Evolutionary conservation across 768 basidiomycete genomes (phyloP), one percentile per base, ranked within the genome.

Genomic region (Russula lepida): DNA sequence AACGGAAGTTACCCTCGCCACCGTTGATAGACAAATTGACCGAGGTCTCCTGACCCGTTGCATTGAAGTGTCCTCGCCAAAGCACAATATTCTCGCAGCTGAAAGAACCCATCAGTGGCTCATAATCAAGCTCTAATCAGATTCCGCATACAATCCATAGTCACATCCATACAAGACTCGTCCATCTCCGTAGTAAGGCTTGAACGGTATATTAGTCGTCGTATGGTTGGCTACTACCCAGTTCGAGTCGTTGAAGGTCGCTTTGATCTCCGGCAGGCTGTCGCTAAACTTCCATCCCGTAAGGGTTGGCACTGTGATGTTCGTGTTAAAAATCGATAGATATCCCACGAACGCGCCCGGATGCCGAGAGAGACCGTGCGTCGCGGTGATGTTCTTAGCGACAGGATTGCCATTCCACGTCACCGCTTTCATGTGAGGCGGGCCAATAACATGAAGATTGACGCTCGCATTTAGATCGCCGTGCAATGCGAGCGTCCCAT

Each of bases 21-120:
- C 90, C 91, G 64, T 91, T 90, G 68, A 93, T 86, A 1, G 85
- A 86, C 13, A 92, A 73, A 63, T 88, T 88, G 28, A 86, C 81
- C 33, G 78, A 84, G 68, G 78, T 82, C 68, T 85, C 84, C 1
- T 69, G 67, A 13, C 84, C 83, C 0, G 80, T 84, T 0, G 81
- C 81, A 15, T 71, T 77, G 72, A 93, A 93, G 71, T 91, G 86
- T 1, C 91, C 91, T 33, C 88, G 79, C 88, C 88, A 92, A 15
- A 93, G 74, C 32, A 91, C 85, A 6, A 80, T 76, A 67, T 90
- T 90, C 72, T 92, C 90, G 64, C 90, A 92, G 74, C 90, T 91
- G 64, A 35, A n/a, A 23, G 53, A 6, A 46, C 56, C 17, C 49
- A 44, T 56, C 23, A 66, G 51, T 27, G 33, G 19, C 41, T 35